phyloP scores from a whole-genome alignment of 1,139 yeast species.

The Sugiyamaella paludigena region DNA sequence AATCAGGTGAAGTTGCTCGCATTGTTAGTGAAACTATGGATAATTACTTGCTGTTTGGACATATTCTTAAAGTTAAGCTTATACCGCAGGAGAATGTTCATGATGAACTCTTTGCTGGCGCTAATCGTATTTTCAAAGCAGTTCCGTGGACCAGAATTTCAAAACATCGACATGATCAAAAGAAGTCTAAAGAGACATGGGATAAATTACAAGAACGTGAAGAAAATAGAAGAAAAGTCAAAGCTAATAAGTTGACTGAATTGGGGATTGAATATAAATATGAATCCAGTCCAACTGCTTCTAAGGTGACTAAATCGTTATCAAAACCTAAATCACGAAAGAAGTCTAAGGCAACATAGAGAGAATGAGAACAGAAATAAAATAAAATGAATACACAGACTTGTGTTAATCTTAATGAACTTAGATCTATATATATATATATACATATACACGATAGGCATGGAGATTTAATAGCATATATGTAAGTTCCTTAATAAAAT shows the following conservation, averaged over 20 bases:
- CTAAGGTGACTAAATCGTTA: background rate
- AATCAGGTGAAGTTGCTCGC: constrained; percentile 68
- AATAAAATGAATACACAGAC: too few relatives aligned
- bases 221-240: constrained; percentile 45
- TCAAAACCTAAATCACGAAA: constrained; percentile 2
- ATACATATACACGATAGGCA: background rate
- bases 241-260: constrained; percentile 48
- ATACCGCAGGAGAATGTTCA: constrained; percentile 48
- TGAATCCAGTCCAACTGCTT: constrained; percentile 6
- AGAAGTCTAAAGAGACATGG: constrained; percentile 60
- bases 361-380: too few relatives aligned
- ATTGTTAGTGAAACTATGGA: constrained; percentile 95
- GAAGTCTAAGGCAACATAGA: constrained; percentile 13
- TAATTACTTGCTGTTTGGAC: constrained; percentile 86
- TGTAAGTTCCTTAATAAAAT: background rate
- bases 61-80: constrained; percentile 65
- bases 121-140: constrained; percentile 54
- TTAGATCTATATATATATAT: background rate
- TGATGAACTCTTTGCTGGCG: constrained; percentile 52
- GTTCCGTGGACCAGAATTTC: constrained; percentile 62
- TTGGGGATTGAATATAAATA: constrained; percentile 51
- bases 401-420: too few relatives aligned
- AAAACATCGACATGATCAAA: constrained; percentile 53
- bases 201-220: constrained; percentile 54
- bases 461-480: background rate